Percentiles rank a stretch among this genome's conserved stretches.
These are phyloP conservation scores for Calamus simplicifolius DNA, from an alignment of 176 grass and related monocot genomes.

Conservation along the genomic window DNA sequence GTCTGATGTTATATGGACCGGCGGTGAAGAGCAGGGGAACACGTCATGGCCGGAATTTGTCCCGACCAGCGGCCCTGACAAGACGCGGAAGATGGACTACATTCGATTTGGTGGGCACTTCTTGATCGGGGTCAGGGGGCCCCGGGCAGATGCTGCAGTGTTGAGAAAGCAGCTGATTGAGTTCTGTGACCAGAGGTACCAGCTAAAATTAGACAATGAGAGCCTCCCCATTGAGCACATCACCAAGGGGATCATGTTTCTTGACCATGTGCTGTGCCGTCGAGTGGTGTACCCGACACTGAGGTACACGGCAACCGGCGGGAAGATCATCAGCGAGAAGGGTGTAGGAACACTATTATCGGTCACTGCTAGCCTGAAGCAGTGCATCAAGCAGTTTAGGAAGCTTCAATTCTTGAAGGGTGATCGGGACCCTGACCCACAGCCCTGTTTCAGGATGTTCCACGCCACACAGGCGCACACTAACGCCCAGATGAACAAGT, in stretches of 20 bases:
- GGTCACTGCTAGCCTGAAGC: slow-evolving; percentile 84
- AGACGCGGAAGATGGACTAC: slow-evolving; percentile 88
- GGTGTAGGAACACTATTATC: slow-evolving; percentile 90
- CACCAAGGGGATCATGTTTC: slow-evolving; percentile 97
- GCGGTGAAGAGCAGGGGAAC: slow-evolving; percentile 62
- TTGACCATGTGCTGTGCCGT: slow-evolving; percentile 87
- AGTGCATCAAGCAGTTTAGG: slow-evolving; percentile 88
- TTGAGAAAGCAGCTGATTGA: slow-evolving; percentile 83
- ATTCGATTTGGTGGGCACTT: slow-evolving; percentile 86
- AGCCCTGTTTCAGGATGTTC: slow-evolving; percentile 98
- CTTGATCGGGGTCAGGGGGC: slow-evolving; percentile 73
- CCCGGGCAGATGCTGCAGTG: slow-evolving; percentile 73
- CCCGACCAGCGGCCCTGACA: slow-evolving; percentile 86
- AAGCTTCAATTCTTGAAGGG: slow-evolving; percentile 92
- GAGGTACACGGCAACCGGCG: slow-evolving; percentile 78
- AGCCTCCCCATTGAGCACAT: slow-evolving; percentile 88
- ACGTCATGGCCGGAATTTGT: slow-evolving; percentile 96
- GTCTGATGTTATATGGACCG: slow-evolving; percentile 58
- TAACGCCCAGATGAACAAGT: slow-evolving; percentile 94
- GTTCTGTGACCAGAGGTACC: slow-evolving; percentile 72
- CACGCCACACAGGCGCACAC: slow-evolving; percentile 94
- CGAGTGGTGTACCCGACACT: slow-evolving; percentile 93
- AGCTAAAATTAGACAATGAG: slow-evolving; percentile 90
- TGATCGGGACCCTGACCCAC: slow-evolving; percentile 86
- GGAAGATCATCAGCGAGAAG: slow-evolving; percentile 98